Base-by-base conservation (phyloP, 2,329 filamentous ascomycete species). In the Fusarium illudens region DNA sequence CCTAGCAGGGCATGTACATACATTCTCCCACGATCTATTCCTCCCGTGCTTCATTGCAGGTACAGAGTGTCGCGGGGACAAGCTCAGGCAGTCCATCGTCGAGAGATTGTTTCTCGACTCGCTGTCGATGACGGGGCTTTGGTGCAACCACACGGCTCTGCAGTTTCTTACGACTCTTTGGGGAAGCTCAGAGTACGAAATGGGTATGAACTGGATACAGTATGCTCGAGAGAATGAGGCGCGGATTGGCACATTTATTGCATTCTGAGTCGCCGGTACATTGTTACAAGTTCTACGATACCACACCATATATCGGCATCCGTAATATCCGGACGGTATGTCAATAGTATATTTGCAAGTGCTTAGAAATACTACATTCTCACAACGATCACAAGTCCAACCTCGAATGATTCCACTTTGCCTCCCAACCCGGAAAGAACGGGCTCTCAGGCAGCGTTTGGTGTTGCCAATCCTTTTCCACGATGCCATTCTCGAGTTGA, bases 361-460 rank as follows among this genome's bases (percentile, higher is more conserved):
- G n/a, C n/a, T n/a, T n/a, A n/a, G n/a, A n/a, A n/a, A n/a, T n/a
- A n/a, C n/a, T n/a, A n/a, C n/a, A n/a, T n/a, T n/a, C n/a, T n/a
- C n/a, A n/a, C n/a, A n/a, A n/a, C n/a, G n/a, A 39, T n/a, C 19
- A n/a, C 34, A n/a, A 17, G 15, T 34, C n/a, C 32, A 8, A 30
- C 8, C 11, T 29, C 11, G 3, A 7, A 11, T 29, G 4, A 13
- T 42, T 25, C 60, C 63, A 58, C 44, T 65, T 65, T 22, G n/a
- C 60, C 58, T 71, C 84, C 92, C 92, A 96, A 0, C 89, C 88
- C 1, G 86, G 87, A 76, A 89, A 96, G 77, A 87, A 94, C 4
- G 92, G 92, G 71, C 86, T 89, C 66, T 95, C 90, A 11, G 89
- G 87, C 62, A 96, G 76, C 0, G 92, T 96, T 57, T 81, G 79